These are phyloP conservation scores for Amanita polypyramis DNA, from an alignment of 768 basidiomycete species.

Conservation along the genomic window DNA sequence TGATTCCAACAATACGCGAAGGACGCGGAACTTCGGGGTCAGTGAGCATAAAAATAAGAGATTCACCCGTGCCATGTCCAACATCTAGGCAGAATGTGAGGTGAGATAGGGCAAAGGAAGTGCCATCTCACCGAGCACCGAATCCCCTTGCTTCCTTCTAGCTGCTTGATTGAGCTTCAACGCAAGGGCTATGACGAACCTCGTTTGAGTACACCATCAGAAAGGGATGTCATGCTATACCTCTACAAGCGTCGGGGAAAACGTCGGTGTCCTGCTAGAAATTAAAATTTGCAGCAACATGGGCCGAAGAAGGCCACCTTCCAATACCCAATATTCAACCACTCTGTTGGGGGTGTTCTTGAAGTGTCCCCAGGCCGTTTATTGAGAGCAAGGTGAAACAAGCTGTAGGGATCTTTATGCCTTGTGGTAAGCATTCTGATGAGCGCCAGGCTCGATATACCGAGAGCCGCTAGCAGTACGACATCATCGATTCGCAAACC, in stretches of 20 bases:
- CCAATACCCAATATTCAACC: slow-evolving; percentile 69
- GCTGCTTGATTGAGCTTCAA: slow-evolving; percentile 36
- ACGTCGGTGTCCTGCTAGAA: slow-evolving; percentile 27
- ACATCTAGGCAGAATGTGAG: slow-evolving; percentile 33
- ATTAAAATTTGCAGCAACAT: neutral
- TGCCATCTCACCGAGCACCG: slow-evolving; percentile 39
- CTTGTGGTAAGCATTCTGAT: neutral
- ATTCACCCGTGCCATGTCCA: slow-evolving; percentile 62
- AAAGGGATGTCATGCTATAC: slow-evolving; percentile 18
- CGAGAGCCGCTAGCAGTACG: slow-evolving; percentile 16
- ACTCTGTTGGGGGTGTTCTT: slow-evolving; percentile 40
- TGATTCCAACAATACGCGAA: slow-evolving; percentile 43
- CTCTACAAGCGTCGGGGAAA: slow-evolving; percentile 55
- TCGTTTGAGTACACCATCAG: neutral
- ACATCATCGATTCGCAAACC: slow-evolving; percentile 13
- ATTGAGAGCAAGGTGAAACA: slow-evolving; percentile 49
- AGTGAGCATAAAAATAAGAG: slow-evolving; percentile 42
- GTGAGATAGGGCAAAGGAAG: neutral
- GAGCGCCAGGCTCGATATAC: neutral
- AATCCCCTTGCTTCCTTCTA: slow-evolving; percentile 26
- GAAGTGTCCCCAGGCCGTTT: slow-evolving; percentile 23
- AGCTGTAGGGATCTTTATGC: slow-evolving; percentile 39
- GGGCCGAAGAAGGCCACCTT: slow-evolving; percentile 26
- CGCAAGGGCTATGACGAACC: slow-evolving; percentile 29
- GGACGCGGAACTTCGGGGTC: slow-evolving; percentile 36